Evolutionary conservation across 176 grass and related monocot species (phyloP).

Genomic region (Alloteropsis semialata): DNA sequence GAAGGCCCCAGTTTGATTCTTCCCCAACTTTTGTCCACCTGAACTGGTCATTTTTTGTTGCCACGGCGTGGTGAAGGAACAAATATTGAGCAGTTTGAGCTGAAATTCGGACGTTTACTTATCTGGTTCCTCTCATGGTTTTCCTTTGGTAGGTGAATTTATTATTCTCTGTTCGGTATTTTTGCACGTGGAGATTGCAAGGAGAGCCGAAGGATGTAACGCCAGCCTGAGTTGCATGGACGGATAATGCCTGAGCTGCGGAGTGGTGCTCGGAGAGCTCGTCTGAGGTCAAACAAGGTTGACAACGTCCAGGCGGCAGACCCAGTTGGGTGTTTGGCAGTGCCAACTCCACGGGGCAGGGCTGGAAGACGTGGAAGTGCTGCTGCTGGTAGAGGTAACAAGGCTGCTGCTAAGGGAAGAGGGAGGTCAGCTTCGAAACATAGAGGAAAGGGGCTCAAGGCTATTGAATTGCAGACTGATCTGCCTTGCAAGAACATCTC

Average conservation of each 20-base stretch:
- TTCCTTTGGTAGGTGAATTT: constrained; percentile 15
- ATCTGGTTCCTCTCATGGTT: background rate
- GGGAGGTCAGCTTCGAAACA: constrained; percentile 17
- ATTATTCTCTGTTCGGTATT: background rate
- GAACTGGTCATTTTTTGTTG: background rate
- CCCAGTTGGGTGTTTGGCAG: constrained; percentile 30
- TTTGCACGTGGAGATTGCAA: constrained; percentile 35
- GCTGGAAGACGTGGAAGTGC: constrained; percentile 36
- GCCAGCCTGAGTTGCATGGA: constrained; percentile 55
- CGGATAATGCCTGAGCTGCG: constrained; percentile 69
- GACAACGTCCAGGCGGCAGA: constrained; percentile 35
- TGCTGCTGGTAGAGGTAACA: constrained; percentile 33
- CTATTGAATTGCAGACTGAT: constrained; percentile 35
- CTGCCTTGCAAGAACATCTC: constrained; percentile 34
- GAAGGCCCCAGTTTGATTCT: constrained; percentile 18
- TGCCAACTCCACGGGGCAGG: constrained; percentile 36
- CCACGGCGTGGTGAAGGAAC: constrained; percentile 1
- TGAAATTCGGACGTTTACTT: background rate
- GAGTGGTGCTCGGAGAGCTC: constrained; percentile 53
- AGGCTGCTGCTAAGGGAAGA: constrained; percentile 32
- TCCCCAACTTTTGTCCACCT: constrained; percentile 5
- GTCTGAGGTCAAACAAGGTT: constrained; percentile 53
- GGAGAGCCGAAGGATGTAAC: constrained; percentile 13
- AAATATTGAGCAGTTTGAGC: constrained; percentile 1
- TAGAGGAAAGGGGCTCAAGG: constrained; percentile 29